Evolutionary conservation across 257 asterid species (phyloP).

Genomic region (Capsicum pubescens): DNA sequence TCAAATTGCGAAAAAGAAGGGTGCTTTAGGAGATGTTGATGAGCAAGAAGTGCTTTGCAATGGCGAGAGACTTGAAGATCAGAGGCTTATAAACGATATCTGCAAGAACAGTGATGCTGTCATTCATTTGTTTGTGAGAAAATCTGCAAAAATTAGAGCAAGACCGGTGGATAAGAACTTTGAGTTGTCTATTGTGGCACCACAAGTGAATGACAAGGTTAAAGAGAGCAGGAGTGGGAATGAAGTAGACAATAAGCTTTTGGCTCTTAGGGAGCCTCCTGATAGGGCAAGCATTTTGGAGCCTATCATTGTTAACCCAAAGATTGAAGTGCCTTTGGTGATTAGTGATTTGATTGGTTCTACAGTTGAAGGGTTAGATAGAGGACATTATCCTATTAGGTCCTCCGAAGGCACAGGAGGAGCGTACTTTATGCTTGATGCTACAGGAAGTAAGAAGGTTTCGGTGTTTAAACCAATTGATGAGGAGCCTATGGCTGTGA

Average conservation of each 20-base stretch:
- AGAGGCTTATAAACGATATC: conserved; percentile 70
- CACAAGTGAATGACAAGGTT: conserved; percentile 38
- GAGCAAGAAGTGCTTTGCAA: conserved; percentile 77
- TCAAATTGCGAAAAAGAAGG: conserved; percentile 56
- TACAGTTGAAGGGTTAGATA: conserved; percentile 63
- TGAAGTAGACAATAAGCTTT: conserved; percentile 38
- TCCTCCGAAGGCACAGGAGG: conserved; percentile 95
- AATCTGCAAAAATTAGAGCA: conserved; percentile 74
- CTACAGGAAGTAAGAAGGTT: conserved; percentile 58
- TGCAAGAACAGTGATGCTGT: conserved; percentile 70
- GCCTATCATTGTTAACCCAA: conserved; percentile 72
- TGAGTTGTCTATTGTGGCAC: conserved; percentile 69
- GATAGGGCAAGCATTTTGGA: conserved; percentile 56
- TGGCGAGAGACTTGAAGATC: conserved; percentile 78
- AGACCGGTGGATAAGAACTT: conserved; percentile 68
- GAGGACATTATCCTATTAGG: conserved; percentile 66
- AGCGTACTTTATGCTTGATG: conserved; percentile 80
- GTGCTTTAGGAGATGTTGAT: conserved; percentile 43
- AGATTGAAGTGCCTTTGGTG: conserved; percentile 61
- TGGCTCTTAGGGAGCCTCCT: conserved; percentile 46
- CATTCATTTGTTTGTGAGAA: conserved; percentile 78
- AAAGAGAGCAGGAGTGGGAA: conserved; percentile 38
- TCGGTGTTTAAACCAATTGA: conserved; percentile 88
- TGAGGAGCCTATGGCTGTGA: conserved; percentile 93
- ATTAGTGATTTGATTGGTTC: conserved; percentile 55